phyloP scores from a whole-genome alignment of 2,329 filamentous ascomycete species.

The Aspergillus aculeatus region DNA sequence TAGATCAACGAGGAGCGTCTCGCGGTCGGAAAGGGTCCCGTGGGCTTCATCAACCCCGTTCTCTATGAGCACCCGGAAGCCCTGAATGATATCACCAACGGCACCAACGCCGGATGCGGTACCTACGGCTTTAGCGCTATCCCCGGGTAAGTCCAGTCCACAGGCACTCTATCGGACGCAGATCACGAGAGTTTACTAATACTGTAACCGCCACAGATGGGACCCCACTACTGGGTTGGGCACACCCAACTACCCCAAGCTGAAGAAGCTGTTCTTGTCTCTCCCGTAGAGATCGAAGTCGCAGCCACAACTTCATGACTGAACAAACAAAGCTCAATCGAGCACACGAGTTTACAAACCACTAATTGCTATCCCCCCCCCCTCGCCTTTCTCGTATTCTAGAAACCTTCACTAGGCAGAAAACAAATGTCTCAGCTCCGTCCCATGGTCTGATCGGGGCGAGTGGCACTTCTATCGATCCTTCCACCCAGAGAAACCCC shows the following conservation, averaged over 20 bases:
- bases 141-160: conserved; percentile 18
- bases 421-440: too few relatives aligned
- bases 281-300: conserved; percentile 13
- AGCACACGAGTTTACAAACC: too few relatives aligned
- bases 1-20: conserved; percentile 52
- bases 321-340: neutral
- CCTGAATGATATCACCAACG: conserved; percentile 45
- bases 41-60: conserved; percentile 55
- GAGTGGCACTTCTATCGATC: too few relatives aligned
- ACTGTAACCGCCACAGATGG: conserved; percentile 20
- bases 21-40: conserved; percentile 45
- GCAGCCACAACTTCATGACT: too few relatives aligned
- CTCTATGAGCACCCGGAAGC: conserved; percentile 37
- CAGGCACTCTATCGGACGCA: neutral
- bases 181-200: neutral
- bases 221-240: conserved; percentile 34
- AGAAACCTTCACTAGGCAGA: too few relatives aligned
- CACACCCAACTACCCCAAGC: conserved; percentile 31
- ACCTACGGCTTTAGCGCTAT: conserved; percentile 29
- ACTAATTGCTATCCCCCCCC: too few relatives aligned
- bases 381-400: too few relatives aligned
- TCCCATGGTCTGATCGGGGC: too few relatives aligned
- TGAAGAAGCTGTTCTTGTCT: conserved; percentile 30
- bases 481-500: too few relatives aligned
- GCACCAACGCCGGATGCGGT: conserved; percentile 31